Percentiles rank a stretch among this genome's conserved stretches.
These are phyloP conservation scores for Neoboletus subvelutipes DNA, from an alignment of 768 basidiomycete genomes.

Conservation along the genomic window DNA sequence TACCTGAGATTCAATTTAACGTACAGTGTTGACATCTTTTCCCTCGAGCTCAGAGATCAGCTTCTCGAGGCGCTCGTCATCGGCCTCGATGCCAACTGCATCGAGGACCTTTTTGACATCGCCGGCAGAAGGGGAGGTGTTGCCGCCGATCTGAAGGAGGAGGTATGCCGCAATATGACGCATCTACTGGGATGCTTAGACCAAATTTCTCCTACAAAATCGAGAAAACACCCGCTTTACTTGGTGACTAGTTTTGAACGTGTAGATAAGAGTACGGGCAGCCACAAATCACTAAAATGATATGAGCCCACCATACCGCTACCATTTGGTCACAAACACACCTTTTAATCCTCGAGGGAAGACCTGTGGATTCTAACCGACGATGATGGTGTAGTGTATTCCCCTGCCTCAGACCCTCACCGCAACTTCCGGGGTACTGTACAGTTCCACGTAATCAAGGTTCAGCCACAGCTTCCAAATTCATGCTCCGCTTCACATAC, in stretches of 20 bases:
- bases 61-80: conserved; percentile 75
- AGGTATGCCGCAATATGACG: conserved; percentile 95
- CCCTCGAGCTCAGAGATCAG: conserved; percentile 88
- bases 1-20: conserved; percentile 21
- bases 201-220: background rate
- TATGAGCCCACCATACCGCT: conserved; percentile 3
- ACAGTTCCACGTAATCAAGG: conserved; percentile 54
- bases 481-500: conserved; percentile 24
- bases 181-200: conserved; percentile 51
- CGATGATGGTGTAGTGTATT: conserved; percentile 34
- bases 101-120: conserved; percentile 88
- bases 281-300: conserved; percentile 84
- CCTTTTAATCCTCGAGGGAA: conserved; percentile 91
- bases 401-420: conserved; percentile 4
- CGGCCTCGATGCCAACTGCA: conserved; percentile 86
- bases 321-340: conserved; percentile 7
- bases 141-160: conserved; percentile 94
- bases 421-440: conserved; percentile 42
- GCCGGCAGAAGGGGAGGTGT: conserved; percentile 76
- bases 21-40: conserved; percentile 82
- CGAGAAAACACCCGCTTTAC: conserved; percentile 42
- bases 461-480: conserved; percentile 44
- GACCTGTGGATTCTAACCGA: conserved; percentile 94
- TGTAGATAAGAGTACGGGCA: conserved; percentile 53
- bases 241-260: conserved; percentile 30